Base-by-base conservation (phyloP, 495 filamentous ascomycete species). In the Hypoxylon lienhwacheense region DNA sequence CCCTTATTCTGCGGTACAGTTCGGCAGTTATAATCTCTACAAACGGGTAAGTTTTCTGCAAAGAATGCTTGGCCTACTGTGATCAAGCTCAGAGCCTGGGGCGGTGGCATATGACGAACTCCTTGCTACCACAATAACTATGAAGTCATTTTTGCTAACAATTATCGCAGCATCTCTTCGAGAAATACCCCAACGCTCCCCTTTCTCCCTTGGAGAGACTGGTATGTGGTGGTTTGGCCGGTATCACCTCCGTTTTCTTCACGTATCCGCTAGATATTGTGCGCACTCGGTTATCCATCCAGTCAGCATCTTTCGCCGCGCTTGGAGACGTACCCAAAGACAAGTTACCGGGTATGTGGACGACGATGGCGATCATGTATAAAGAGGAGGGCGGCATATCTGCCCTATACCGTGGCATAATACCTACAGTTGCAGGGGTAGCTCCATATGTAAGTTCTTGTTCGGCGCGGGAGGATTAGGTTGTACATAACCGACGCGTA, bases 1-100 rank as follows among this genome's bases (percentile, higher is more conserved):
- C 31, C 93, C 93, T 8, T 98, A 98, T 70, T 96, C 91, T 31
- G 93, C 93, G 1, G 93, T 98, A 16, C 93, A 98, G 68, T 98
- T 98, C 73, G 89, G 91, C 31, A 92, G 89, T 65, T 98, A 97
- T 70, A 97, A 92, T 66, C 86, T 97, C 56, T 98, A 97, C 70
- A 97, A 95, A 74, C 82, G 84, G 76, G 92, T 96, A 73, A 68
- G 84, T 75, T 41, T n/a, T 6, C n/a, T 16, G 4, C 16, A 19
- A 19, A 19, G 33, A 21, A 24, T 48, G 6, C 5, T 28, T 8
- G 12, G 12, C 31, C 20, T 15, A 7, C 11, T 28, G 4, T 29
- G 7, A 15, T 7, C 15, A 11, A 17, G 16, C 10, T n/a, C 7
- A 16, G 7, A n/a, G n/a, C n/a, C n/a, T n/a, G n/a, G n/a, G n/a